Evolutionary conservation across 805 yeast genomes (phyloP).

Genomic region (Candida peoriensis): DNA sequence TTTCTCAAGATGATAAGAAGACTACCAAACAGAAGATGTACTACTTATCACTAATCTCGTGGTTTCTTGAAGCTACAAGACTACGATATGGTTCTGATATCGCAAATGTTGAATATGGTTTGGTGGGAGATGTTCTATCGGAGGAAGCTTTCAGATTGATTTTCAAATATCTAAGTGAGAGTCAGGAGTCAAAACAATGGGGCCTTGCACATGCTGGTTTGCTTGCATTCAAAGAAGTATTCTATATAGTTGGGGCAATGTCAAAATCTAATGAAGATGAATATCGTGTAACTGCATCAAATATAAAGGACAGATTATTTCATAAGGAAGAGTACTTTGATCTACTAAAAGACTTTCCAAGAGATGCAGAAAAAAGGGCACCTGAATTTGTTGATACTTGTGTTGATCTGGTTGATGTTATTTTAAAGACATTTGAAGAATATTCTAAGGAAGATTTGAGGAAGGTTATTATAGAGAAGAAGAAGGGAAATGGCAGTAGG

Average conservation of each 20-base stretch:
- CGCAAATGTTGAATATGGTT: constrained; percentile 33
- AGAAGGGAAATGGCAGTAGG: constrained; percentile 28
- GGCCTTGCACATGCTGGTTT: constrained; percentile 66
- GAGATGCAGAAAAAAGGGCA: constrained; percentile 58
- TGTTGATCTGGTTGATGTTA: constrained; percentile 58
- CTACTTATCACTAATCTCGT: constrained; percentile 57
- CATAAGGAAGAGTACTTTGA: constrained; percentile 57
- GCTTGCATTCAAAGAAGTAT: constrained; percentile 59
- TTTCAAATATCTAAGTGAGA: constrained; percentile 31
- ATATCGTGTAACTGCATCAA: constrained; percentile 47
- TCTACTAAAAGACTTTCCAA: constrained; percentile 53
- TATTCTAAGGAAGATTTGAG: constrained; percentile 54
- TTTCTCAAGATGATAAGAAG: constrained; percentile 29
- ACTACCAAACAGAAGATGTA: constrained; percentile 24
- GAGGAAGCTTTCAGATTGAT: constrained; percentile 57
- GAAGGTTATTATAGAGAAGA: constrained; percentile 42
- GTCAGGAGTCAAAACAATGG: constrained; percentile 42
- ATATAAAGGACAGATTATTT: constrained; percentile 64
- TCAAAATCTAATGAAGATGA: constrained; percentile 37
- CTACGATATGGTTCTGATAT: constrained; percentile 24
- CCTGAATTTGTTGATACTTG: constrained; percentile 54
- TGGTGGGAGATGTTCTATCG: constrained; percentile 52
- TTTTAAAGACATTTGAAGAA: constrained; percentile 63
- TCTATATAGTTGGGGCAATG: constrained; percentile 40
- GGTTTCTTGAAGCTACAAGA: constrained; percentile 73